Base-by-base conservation (phyloP, 768 basidiomycete species). In the Leccinum arenicola region DNA sequence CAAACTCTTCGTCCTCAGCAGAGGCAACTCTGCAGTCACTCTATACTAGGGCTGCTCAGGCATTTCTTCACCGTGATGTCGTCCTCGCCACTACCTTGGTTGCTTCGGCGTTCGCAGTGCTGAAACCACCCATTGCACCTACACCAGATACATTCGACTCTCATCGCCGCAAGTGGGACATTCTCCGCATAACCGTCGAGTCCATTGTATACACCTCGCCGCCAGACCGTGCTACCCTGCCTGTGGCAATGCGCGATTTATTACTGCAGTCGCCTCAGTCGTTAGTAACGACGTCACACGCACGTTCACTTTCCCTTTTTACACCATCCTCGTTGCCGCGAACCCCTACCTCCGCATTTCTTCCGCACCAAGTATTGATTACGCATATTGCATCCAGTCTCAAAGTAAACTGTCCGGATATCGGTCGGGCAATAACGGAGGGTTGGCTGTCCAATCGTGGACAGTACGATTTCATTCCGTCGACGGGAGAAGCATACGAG, bases 151-250 rank as follows among this genome's bases (percentile, higher is more conserved):
- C 65, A 3, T 76, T 84, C 4, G 76, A 80, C 56, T 74, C 80
- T 21, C 75, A 78, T 51, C 84, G 91, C 17, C 79, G 86, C 57
- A 93, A 92, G 75, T 94, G 92, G 92, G 91, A 94, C 66, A 84
- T 94, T 57, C 84, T 94, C 7, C 82, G 92, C 25, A 87, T 94
- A 61, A 93, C 91, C 0, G 80, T 92, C 56, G 91, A 93, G 69
- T 84, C 86, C 1, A 90, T 87, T 1, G 73, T 89, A 27, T 91
- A 88, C 66, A 70, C 83, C 14, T 80, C 87, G 3, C 76, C 77
- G 1, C 81, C 84, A 19, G 70, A 73, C 54, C 62, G 63, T 29
- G n/a, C 55, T 5, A 51, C 60, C 19, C 71, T 89, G 14, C 88
- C 89, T 0, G 73, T 78, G 21, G 57, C 80, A 0, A 75, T 90